Evolutionary conservation across 306 rosid genomes (phyloP), one percentile per base, ranked within the genome.

Genomic region (Sicyos edulis): DNA sequence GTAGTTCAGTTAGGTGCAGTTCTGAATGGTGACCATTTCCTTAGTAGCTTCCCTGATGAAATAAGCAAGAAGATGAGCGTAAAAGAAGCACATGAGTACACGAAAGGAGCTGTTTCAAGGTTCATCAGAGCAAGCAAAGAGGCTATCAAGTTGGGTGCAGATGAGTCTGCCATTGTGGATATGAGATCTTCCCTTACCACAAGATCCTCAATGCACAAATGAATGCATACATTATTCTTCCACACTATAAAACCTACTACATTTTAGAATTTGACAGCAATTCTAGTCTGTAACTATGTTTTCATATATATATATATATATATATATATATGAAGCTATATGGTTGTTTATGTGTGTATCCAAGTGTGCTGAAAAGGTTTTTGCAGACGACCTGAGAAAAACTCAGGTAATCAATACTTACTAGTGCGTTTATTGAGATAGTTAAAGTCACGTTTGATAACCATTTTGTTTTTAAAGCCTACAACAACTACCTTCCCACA

Each of bases 161-260:
- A 86, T 61, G 82, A 86, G 22, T 86, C 96, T 74, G 97, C 99
- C 68, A 95, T 95, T 70, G 99, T 95, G 47, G 97, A 95, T 79
- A 95, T 91, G 99, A 91, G 99, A 86, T 95, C 99, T 6, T 95
- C 97, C 52, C 99, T 95, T 82, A 89, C 99, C 29, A 95, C 99
- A 45, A 91, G 99, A 81, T 78, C 97, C 57, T 80, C 90, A 64
- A 63, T 58, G 75, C 95, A 83, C 78, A 85, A 85, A 50, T 88
- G 68, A 79, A 15, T 49, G 42, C 15, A 32, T 32, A 32, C 37
- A 32, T 32, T 32, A 47, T 68, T 50, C 57, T 37, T 32, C 44
- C 8, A 37, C 8, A 37, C 8, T 6, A 37, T 37, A 37, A 37
- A 37, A 37, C 44, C 44, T 37, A 37, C 44, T 37, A 37, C 8